Conservation (phyloP, 1,284 basidiomycete species). For the Ceratobasidium sp. region DNA sequence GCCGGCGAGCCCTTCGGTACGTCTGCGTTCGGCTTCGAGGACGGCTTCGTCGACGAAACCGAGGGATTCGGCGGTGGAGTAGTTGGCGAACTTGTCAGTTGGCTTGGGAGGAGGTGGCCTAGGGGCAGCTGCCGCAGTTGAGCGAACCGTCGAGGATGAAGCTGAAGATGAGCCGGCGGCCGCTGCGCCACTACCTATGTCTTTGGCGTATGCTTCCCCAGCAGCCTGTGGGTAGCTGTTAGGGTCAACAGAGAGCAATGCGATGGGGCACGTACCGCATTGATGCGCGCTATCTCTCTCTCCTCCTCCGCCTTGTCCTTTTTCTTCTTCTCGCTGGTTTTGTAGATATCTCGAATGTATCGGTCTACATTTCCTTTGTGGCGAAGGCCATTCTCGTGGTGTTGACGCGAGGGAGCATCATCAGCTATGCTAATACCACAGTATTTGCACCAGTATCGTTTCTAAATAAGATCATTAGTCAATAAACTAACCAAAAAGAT, state of each 20-base stretch:
- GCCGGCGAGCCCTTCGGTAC: slow-evolving; percentile 76
- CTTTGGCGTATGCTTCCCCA: slow-evolving; percentile 72
- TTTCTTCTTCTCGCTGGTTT: slow-evolving; percentile 86
- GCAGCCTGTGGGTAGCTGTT: slow-evolving; percentile 60
- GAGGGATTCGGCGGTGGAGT: slow-evolving; percentile 83
- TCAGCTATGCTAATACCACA: slow-evolving; percentile 92
- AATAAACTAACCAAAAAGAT: not conserved
- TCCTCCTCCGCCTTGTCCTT: slow-evolving; percentile 86
- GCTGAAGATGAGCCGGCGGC: slow-evolving; percentile 33
- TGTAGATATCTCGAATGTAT: slow-evolving; percentile 91
- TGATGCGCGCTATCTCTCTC: slow-evolving; percentile 84
- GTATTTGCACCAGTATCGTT: slow-evolving; percentile 78
- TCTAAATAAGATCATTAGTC: slow-evolving; percentile 10
- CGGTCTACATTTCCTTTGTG: slow-evolving; percentile 95
- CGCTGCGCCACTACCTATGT: slow-evolving; percentile 66
- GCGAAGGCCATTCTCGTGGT: slow-evolving; percentile 92
- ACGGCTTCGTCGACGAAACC: slow-evolving; percentile 78
- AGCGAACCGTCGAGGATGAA: slow-evolving; percentile 49
- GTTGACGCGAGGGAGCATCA: slow-evolving; percentile 88
- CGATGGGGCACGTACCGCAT: slow-evolving; percentile 63
- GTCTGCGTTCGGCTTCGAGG: slow-evolving; percentile 64
- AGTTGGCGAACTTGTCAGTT: slow-evolving; percentile 79
- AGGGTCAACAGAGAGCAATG: slow-evolving; percentile 17
- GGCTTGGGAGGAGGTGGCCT: slow-evolving; percentile 56
- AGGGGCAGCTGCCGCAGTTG: slow-evolving; percentile 51